Evolutionary conservation across 352 stramenopile genomes (phyloP).

Genomic region (Phytophthora foliorum): DNA sequence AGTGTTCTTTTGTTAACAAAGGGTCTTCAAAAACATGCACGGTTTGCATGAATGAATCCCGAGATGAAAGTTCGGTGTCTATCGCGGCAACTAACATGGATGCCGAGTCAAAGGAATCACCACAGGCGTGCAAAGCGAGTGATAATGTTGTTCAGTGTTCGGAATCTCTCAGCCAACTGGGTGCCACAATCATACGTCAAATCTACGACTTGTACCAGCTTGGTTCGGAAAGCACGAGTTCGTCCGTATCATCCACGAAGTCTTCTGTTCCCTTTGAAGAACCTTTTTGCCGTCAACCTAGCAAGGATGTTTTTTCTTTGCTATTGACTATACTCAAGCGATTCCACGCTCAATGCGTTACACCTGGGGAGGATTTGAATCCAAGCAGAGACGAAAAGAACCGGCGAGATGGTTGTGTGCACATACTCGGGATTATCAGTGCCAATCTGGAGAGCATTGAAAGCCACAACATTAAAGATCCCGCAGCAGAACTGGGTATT

Average conservation of each 20-base stretch:
- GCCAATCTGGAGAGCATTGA: slow-evolving; percentile 76
- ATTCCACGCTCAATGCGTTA: slow-evolving; percentile 33
- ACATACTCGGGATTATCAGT: slow-evolving; percentile 64
- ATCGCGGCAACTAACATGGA: not conserved
- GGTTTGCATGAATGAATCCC: slow-evolving; percentile 53
- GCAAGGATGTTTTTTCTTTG: slow-evolving; percentile 57
- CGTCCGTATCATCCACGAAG: slow-evolving; percentile 11
- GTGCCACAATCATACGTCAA: slow-evolving; percentile 38
- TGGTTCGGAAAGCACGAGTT: slow-evolving; percentile 12
- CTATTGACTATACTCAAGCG: slow-evolving; percentile 61
- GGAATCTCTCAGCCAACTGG: slow-evolving; percentile 29
- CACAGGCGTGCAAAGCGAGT: not conserved
- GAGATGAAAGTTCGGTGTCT: slow-evolving; percentile 21
- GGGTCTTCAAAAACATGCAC: slow-evolving; percentile 55
- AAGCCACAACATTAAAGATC: slow-evolving; percentile 60
- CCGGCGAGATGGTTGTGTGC: slow-evolving; percentile 38
- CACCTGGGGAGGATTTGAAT: not conserved
- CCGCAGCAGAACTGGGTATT: slow-evolving; percentile 49
- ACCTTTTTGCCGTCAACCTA: slow-evolving; percentile 79
- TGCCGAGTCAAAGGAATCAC: not conserved
- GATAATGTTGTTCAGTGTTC: slow-evolving; percentile 7
- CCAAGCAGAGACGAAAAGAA: slow-evolving; percentile 3
- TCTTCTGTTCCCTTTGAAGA: slow-evolving; percentile 68
- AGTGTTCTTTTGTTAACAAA: slow-evolving; percentile 83
- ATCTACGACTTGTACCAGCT: slow-evolving; percentile 45